phyloP scores from a whole-genome alignment of 805 yeast species.

The Lachancea sp. region DNA sequence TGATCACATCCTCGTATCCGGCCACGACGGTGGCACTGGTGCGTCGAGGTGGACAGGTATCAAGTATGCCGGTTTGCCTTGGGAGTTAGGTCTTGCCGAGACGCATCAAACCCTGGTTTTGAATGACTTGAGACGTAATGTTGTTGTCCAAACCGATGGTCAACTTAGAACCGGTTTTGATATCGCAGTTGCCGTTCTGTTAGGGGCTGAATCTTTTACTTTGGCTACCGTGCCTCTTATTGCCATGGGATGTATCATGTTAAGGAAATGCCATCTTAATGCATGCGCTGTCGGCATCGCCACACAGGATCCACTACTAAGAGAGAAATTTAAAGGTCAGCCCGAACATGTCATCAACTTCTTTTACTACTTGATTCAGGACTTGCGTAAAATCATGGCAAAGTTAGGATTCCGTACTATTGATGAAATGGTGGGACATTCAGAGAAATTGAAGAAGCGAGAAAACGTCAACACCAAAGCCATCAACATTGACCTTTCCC shows the following conservation, averaged over 20 bases:
- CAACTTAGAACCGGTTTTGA: constrained; percentile 96
- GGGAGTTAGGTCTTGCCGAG: constrained; percentile 98
- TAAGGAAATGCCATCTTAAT: constrained; percentile 89
- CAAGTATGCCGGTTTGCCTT: constrained; percentile 94
- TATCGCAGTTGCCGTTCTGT: constrained; percentile 88
- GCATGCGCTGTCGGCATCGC: constrained; percentile 99
- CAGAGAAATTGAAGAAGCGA: constrained; percentile 81
- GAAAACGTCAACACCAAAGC: constrained; percentile 88
- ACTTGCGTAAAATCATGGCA: constrained; percentile 89
- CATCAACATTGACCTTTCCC: constrained; percentile 83
- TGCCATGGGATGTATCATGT: constrained; percentile 96
- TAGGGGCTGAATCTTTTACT: constrained; percentile 99
- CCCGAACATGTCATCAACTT: constrained; percentile 98
- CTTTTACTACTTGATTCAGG: constrained; percentile 91
- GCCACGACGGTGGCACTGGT: constrained; percentile 99
- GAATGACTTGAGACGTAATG: constrained; percentile 93
- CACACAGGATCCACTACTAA: constrained; percentile 90
- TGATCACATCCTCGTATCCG: constrained; percentile 90
- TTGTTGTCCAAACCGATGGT: constrained; percentile 96
- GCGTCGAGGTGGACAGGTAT: constrained; percentile 97
- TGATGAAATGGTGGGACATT: constrained; percentile 97
- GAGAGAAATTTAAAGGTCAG: constrained; percentile 90
- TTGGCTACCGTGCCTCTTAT: constrained; percentile 95
- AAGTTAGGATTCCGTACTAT: constrained; percentile 89
- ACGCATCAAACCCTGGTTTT: constrained; percentile 95